These are phyloP conservation scores for Yamadazyma oceani DNA, from an alignment of 1,139 yeast genomes.

Conservation along the genomic window DNA sequence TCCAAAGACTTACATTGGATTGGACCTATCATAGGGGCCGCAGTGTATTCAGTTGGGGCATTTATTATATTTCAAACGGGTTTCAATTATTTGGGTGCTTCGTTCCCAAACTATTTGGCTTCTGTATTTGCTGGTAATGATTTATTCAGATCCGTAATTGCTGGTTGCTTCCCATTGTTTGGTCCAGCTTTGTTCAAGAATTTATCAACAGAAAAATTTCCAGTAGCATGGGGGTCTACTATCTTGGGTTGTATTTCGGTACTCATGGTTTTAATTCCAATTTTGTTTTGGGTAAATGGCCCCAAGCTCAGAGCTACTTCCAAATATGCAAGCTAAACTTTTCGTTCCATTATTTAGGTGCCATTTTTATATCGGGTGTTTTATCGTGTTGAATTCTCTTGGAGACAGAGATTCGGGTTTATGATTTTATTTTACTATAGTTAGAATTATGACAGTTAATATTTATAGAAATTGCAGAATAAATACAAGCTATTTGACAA, in stretches of 20 bases:
- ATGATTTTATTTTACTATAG: no score
- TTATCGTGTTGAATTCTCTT: no score
- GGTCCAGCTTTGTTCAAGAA: slow-evolving; percentile 47
- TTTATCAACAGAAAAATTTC: slow-evolving; percentile 28
- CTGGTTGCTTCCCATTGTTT: slow-evolving; percentile 32
- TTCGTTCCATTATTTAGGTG: slow-evolving; percentile 57
- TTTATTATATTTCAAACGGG: slow-evolving; percentile 31
- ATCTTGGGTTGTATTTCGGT: slow-evolving; percentile 55
- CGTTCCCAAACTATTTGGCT: slow-evolving; percentile 44
- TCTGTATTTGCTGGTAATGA: slow-evolving; percentile 33
- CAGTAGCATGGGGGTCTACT: slow-evolving; percentile 66
- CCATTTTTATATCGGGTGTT: slow-evolving; percentile 51
- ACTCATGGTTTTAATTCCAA: slow-evolving; percentile 66
- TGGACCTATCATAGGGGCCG: slow-evolving; percentile 30
- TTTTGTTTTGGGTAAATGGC: slow-evolving; percentile 34
- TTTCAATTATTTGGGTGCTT: slow-evolving; percentile 59
- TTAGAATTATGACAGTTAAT: no score
- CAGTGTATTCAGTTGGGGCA: slow-evolving; percentile 26
- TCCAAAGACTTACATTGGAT: slow-evolving; percentile 30
- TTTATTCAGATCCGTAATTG: slow-evolving; percentile 26
- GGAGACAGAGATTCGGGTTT: no score
- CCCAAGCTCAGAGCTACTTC: slow-evolving; percentile 44
- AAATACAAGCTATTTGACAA: no score
- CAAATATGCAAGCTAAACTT: slow-evolving; percentile 35
- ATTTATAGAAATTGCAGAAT: no score